Base-by-base conservation (phyloP, 176 grass and related monocot genomes). In the Carex kokanica region DNA sequence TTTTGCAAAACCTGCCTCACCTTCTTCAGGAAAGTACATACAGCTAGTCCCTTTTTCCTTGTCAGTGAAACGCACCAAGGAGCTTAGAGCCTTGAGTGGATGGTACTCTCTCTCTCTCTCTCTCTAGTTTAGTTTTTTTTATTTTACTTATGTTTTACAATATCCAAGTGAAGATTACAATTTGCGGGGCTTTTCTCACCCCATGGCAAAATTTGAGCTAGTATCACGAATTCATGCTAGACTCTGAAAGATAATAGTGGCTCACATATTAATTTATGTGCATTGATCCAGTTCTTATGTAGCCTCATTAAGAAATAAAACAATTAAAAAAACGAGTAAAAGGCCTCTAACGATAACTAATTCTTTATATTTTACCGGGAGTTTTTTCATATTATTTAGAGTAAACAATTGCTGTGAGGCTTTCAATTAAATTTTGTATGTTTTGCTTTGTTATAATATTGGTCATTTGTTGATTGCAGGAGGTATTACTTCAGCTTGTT, bases 401-500 rank as follows among this genome's bases (percentile, higher is more conserved):
- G 3, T 55, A 49, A 81, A 13, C 56, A 61, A 62, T 41, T 63
- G 7, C 45, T 43, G 13, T n/a, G 3, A 58, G 56, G 31, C 54
- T 24, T 34, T 59, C 5, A 41, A 38, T 12, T 80, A 13, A 21
- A 7, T 40, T 63, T 80, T 81, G 32, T 40, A 24, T 59, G 34
- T 15, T 63, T 62, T 64, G 12, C 36, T 52, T 36, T 61, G 12
- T n/a, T 34, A 43, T 36, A 60, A 64, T 60, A 66, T 18, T 67
- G 36, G 40, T 36, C 17, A 57, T 74, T 84, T 64, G 84, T 78
- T 66, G 81, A 63, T 47, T 90, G 77, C 86, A 95, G 96, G 91
- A 99, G 93, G 85, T 99, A 95, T 86, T 95, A 95, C 80, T 92
- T 90, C 91, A 99, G 93, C 85, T 84, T 99, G 70, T 78, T 91